phyloP scores from a whole-genome alignment of 192 early-diverging fungal genomes.

The Rhizophagus sp. region DNA sequence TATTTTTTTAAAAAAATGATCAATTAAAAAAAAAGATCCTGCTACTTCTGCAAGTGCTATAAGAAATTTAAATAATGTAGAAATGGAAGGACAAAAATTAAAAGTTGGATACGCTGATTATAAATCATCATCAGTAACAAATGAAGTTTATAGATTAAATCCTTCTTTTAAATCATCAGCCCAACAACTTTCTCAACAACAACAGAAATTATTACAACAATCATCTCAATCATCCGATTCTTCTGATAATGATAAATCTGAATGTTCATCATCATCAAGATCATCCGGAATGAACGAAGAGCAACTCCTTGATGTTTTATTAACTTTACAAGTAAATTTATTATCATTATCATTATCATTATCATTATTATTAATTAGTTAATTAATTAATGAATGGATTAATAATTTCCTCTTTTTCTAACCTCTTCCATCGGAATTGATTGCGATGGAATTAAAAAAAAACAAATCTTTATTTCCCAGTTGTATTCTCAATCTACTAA shows the following conservation, averaged over 20 bases:
- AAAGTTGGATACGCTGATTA: conserved; percentile 90
- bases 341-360: background rate
- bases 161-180: background rate
- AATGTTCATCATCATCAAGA: conserved; percentile 36
- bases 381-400: conserved; percentile 25
- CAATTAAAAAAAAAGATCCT: conserved; percentile 50
- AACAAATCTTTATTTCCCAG: conserved; percentile 26
- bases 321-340: conserved; percentile 62
- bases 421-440: too few relatives aligned
- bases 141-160: background rate
- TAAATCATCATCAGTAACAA: conserved; percentile 50
- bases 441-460: too few relatives aligned
- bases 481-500: conserved; percentile 39
- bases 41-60: conserved; percentile 94
- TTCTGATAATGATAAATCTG: conserved; percentile 48
- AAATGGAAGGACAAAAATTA: conserved; percentile 80
- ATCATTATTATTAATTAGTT: conserved; percentile 2
- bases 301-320: conserved; percentile 63
- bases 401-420: too few relatives aligned
- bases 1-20: too few relatives aligned
- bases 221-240: background rate
- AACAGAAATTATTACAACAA: background rate
- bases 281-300: conserved; percentile 52
- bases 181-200: conserved; percentile 9
- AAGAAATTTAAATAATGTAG: conserved; percentile 87